These are phyloP conservation scores for Proliferodiscus dingleyae DNA, from an alignment of 2,329 filamentous ascomycete genomes.

Conservation along the genomic window DNA sequence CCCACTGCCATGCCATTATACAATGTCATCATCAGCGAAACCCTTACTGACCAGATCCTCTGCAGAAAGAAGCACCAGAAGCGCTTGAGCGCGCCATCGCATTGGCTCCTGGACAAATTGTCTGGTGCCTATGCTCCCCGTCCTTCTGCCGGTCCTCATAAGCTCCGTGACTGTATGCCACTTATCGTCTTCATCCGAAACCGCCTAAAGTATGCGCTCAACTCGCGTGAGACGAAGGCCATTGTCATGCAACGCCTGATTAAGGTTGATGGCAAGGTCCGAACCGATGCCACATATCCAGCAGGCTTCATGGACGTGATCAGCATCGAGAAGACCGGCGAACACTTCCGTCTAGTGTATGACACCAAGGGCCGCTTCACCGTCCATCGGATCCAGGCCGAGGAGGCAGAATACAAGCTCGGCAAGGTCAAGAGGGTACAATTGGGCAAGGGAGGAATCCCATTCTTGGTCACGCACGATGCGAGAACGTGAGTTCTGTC, in stretches of 20 bases:
- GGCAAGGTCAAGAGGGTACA: conserved; percentile 99
- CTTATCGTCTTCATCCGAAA: conserved; percentile 97
- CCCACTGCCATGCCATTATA: neutral
- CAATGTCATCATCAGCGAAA: no score
- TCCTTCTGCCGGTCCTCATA: conserved; percentile 86
- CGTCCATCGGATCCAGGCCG: conserved; percentile 96
- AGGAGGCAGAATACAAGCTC: conserved; percentile 99
- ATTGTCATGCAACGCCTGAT: conserved; percentile 99
- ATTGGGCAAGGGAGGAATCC: conserved; percentile 98
- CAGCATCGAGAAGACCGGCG: conserved; percentile 98
- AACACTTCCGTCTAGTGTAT: conserved; percentile 99
- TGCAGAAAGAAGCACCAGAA: conserved; percentile 98
- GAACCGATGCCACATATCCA: conserved; percentile 96
- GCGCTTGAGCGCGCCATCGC: conserved; percentile 96
- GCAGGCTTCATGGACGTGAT: conserved; percentile 99
- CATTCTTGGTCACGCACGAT: conserved; percentile 99
- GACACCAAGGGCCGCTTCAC: conserved; percentile 99
- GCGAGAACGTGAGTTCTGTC: conserved; percentile 99
- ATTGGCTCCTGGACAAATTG: conserved; percentile 99
- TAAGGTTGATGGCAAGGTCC: conserved; percentile 99
- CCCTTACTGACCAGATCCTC: conserved; percentile 19
- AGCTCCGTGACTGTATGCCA: conserved; percentile 97
- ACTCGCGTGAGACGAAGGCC: conserved; percentile 93
- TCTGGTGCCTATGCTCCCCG: conserved; percentile 79
- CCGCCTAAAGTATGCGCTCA: conserved; percentile 99